phyloP scores from a whole-genome alignment of 495 filamentous ascomycete genomes.

The Margaritispora aquatica region DNA sequence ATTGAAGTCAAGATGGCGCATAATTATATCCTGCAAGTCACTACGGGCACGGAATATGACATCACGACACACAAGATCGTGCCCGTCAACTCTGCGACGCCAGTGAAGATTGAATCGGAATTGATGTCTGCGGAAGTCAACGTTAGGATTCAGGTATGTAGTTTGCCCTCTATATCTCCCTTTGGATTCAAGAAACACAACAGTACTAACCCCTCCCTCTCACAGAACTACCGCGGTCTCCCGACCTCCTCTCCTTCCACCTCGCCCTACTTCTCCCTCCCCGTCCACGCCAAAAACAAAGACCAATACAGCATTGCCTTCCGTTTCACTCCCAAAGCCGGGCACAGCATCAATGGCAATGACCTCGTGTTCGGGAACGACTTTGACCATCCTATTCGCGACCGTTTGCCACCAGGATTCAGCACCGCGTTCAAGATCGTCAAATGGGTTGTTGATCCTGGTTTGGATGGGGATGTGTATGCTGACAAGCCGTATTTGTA shows the following conservation, averaged over 20 bases:
- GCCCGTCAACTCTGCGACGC: conserved; percentile 59
- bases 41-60: conserved; percentile 71
- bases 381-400: conserved; percentile 80
- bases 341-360: conserved; percentile 49
- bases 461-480: conserved; percentile 80
- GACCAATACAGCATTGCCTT: conserved; percentile 83
- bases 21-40: conserved; percentile 65
- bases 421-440: conserved; percentile 72
- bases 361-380: conserved; percentile 89
- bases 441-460: conserved; percentile 81
- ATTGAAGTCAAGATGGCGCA: conserved; percentile 39
- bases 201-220: conserved; percentile 1
- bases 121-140: conserved; percentile 53
- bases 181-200: too few species aligned
- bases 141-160: conserved; percentile 61
- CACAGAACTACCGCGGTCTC: conserved; percentile 42
- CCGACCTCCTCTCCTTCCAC: conserved; percentile 51
- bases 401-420: conserved; percentile 83
- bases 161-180: too few species aligned
- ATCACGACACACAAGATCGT: conserved; percentile 56
- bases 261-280: conserved; percentile 66
- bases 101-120: conserved; percentile 52
- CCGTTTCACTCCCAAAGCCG: conserved; percentile 57
- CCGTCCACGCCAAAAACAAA: conserved; percentile 48
- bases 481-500: conserved; percentile 81